Base-by-base conservation (phyloP, 23 red algal species). In the Gracilaria domingensis region DNA sequence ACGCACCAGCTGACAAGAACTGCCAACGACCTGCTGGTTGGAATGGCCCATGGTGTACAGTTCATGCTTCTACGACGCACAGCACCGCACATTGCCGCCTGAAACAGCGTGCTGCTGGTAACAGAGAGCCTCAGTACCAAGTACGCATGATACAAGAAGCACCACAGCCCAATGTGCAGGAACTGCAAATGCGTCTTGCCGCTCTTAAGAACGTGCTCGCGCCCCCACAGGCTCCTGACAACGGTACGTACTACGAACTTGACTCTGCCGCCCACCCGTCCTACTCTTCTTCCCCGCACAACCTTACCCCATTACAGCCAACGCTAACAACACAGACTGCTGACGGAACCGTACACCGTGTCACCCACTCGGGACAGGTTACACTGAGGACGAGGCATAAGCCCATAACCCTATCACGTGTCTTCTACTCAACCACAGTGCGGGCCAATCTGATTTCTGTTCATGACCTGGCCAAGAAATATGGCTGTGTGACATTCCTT, bases 181-280 rank as follows among this genome's bases (percentile, higher is more conserved):
- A 59, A 18, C 55, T 59, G 14, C 3, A 18, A 4, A 8, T 59
- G 4, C 55, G 55, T 24, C 9, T 59, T 4, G 55, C 55, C 8
- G 23, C 23, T 4, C 55, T 14, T 18, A 18, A 59, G 23, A 24
- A 59, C 14, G 23, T 18, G 4, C 12, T 73, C 4, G 12, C 67
- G 4, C 13, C 14, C 12, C 5, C 5, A 7, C 40, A 39, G 12
- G 3, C 24, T 25, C 3, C 40, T 13, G 16, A 26, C 4, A 20
- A 73, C 67, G 67, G 67, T 73, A 73, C 35, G 67, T 33, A 11
- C 3, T 73, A 33, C 67, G 67, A 44, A 21, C 24, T 73, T 14
- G 18, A 73, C 67, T 73, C 67, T 4, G 67, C 67, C 12, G 67
- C 67, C 18, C 3, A 33, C 28, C 67, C 67, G 8, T 73, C 55